Base-by-base conservation (phyloP, 768 basidiomycete genomes). In the Psilocybe sp. region DNA sequence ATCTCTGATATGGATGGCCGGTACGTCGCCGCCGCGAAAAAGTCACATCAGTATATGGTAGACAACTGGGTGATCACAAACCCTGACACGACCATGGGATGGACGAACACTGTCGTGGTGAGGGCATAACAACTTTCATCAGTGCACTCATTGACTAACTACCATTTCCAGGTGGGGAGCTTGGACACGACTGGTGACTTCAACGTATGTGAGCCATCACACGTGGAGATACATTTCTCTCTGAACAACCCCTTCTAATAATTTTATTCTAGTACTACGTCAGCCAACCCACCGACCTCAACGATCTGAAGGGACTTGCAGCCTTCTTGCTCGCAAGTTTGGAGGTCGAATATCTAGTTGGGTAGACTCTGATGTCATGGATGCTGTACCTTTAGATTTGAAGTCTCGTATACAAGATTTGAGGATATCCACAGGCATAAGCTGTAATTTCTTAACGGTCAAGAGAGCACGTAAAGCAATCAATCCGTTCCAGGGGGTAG, bases 281-380 rank as follows among this genome's bases (percentile, higher is more conserved):
- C 46, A 70, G 69, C 50, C 65, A 71, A 46, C 56, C 68, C 3
- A 64, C 59, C 8, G 64, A 70, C 42, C 34, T 75, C 36, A 74
- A 77, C 51, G 76, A 78, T 53, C 64, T 79, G 39, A 79, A 77
- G 54, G 77, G 76, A 13, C 39, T 75, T 33, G 71, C 73, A 0
- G 69, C 74, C 0, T 77, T 78, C 52, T 50, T 77, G 12, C 58
- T 77, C n/a, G 76, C 75, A 0, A 77, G 76, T 54, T 46, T 76
- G 39, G 75, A 78, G 56, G 67, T 65, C 32, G 74, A 77, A 34
- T 44, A 43, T 12, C 38, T 52, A 13, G 20, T 12, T 14, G 13
- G 9, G n/a, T 8, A 34, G n/a, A 11, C 4, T 8, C 10, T 44
- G 32, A 9, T 10, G 8, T 44, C 32, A 44, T 34, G 18, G 28